These are phyloP conservation scores for Phytomonas francai DNA, from an alignment of 208 protist species.

Conservation along the genomic window DNA sequence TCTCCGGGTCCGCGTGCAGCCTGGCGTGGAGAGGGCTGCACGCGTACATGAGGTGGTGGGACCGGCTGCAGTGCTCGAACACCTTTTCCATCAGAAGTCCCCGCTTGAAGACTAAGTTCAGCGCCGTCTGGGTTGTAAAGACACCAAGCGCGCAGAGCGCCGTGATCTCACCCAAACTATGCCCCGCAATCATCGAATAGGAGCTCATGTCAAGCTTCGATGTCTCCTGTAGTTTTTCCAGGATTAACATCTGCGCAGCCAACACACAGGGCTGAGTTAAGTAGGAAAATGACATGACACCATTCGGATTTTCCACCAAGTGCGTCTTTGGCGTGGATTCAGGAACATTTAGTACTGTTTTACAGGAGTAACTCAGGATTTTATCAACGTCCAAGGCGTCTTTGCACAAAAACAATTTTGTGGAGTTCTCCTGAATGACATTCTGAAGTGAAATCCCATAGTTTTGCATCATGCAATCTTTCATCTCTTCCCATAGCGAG, in stretches of 20 bases:
- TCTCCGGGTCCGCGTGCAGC: conserved; percentile 32
- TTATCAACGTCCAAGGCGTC: conserved; percentile 42
- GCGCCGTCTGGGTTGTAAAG: conserved; percentile 56
- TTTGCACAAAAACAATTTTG: conserved; percentile 25
- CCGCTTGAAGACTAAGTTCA: conserved; percentile 70
- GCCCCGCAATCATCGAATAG: conserved; percentile 41
- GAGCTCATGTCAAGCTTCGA: conserved; percentile 11
- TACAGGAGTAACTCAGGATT: conserved; percentile 31
- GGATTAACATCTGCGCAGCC: conserved; percentile 54
- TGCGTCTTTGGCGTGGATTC: conserved; percentile 35
- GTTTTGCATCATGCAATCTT: conserved; percentile 59
- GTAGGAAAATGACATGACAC: conserved; percentile 70
- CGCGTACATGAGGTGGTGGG: conserved; percentile 65
- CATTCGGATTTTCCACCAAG: conserved; percentile 36
- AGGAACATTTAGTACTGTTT: conserved; percentile 27
- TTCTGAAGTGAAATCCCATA: conserved; percentile 67
- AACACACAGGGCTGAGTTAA: conserved; percentile 80
- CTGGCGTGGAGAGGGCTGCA: conserved; percentile 68
- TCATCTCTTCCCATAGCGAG: conserved; percentile 61
- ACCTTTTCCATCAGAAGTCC: conserved; percentile 78
- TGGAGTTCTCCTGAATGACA: conserved; percentile 70
- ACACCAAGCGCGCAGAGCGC: conserved; percentile 62
- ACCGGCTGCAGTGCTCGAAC: conserved; percentile 21
- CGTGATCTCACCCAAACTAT: conserved; percentile 87
- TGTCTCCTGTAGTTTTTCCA: conserved; percentile 22